Conservation (phyloP, 331 rosid species). For the Quercus tomentella region DNA sequence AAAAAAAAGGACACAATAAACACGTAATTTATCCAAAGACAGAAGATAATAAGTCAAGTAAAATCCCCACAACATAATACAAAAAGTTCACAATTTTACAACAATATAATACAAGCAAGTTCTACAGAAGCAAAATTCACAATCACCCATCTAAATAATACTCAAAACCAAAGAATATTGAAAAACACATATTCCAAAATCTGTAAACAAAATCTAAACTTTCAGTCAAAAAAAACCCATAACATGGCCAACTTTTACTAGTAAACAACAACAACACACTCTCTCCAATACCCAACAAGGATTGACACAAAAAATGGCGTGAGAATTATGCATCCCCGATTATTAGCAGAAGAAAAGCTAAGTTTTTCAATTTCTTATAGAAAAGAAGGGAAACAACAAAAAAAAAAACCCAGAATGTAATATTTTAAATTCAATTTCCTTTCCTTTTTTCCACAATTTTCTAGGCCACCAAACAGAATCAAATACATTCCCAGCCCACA, state of each 20-base stretch:
- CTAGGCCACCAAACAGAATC: not conserved
- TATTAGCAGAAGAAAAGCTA: not conserved
- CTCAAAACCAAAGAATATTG: not conserved
- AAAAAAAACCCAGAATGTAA: not conserved
- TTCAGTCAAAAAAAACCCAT: not conserved
- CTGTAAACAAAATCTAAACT: not conserved
- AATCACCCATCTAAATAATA: not conserved
- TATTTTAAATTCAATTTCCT: not conserved
- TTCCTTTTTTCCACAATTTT: constrained; percentile 5
- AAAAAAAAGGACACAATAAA: not conserved
- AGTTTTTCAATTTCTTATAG: not conserved
- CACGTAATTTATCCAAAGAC: not conserved
- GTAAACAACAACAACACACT: not conserved
- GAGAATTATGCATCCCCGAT: not conserved
- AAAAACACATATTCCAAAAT: not conserved
- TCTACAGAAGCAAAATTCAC: not conserved
- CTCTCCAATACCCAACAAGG: not conserved
- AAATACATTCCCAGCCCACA: not conserved
- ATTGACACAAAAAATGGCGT: not conserved
- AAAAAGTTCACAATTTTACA: not conserved
- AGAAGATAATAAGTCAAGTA: not conserved
- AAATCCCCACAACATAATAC: not conserved
- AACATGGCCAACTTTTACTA: not conserved
- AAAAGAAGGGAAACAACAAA: not conserved
- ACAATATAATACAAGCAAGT: not conserved